Evolutionary conservation across 1,284 basidiomycete species (phyloP), one percentile per base, ranked within the genome.

Genomic region (Austroboletus novae-zelandiae): DNA sequence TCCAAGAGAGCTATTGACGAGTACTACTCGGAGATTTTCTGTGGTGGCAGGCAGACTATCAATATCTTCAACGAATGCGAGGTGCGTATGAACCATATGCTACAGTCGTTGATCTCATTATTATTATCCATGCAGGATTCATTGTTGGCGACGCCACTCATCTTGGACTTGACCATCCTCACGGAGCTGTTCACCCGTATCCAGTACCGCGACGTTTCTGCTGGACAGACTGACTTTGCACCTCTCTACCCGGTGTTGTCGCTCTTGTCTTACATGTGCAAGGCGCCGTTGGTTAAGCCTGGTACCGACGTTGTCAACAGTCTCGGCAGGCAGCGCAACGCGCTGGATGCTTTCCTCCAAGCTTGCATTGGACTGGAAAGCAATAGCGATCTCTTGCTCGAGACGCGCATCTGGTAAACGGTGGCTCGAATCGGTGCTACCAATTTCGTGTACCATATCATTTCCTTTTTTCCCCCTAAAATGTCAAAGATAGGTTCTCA

Each of bases 1-100:
- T 94, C 92, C 59, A 97, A 94, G 82, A 83, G 93, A 48, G 96
- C 96, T 40, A 94, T 99, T 77, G 96, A 98, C 74, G 96, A 98
- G 79, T 98, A 98, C 77, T 95, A 94, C 73, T 95, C 91, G 14
- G 96, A 98, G 75, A 90, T 90, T 65, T 86, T 90, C 75, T 87
- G 86, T 54, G 86, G 85, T 68, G 89, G 89, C 34, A 77, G 87
- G 54, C 87, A 85, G 57, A 89, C 85, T 5, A 89, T 92, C 76
- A 91, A 91, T 74, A 94, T 96, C 72, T 96, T 94, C 83, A 96
- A 96, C 72, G 89, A 94, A 73, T 97, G 94, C 78, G 93, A 95
- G 76, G 82, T 84, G 61, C 18, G 78, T 64, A 6, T 15, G 20
- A 9, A 9, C 3, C 4, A 10, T 10, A 39, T 18, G 9, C 20